Base-by-base conservation (phyloP, 768 basidiomycete genomes). In the Cystofilobasidium ferigula region DNA sequence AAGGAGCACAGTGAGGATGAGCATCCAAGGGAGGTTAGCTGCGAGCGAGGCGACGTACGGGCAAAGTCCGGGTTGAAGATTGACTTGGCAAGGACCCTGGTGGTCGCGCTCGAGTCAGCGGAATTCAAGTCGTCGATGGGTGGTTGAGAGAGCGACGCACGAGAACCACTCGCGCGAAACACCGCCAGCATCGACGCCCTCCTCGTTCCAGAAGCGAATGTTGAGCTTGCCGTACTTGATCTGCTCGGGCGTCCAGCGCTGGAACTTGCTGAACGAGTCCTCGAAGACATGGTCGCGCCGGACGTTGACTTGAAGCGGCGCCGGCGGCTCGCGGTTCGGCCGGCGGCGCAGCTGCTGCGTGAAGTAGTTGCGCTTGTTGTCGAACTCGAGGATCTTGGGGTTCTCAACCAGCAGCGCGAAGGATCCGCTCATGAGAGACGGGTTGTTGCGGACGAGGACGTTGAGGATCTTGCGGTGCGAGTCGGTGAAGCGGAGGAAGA, bases 151-250 rank as follows among this genome's bases (percentile, higher is more conserved):
- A 32, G n/a, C 28, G 26, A 67, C 66, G 38, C 30, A 67, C 67
- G 67, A 63, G 67, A 69, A 69, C 67, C 65, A 71, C 63, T 70
- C 71, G 67, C 94, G 83, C 10, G 95, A 95, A 40, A 99, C 89
- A 70, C 95, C 95, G 26, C 95, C 95, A 0, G 95, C 95, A 74
- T 99, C 95, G 26, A 99, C 90, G 60, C 95, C 95, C 73, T 98
- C 95, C 73, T 99, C 95, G 63, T 91, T 87, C 72, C 90, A 89
- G 69, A 95, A 99, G 60, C 92, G 86, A 65, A 97, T 85, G 73
- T 87, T 95, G 63, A 99, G 84, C 75, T 99, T 99, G 70, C 95
- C 94, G 73, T 89, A 86, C 77, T 98, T 98, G 79, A 99, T 89
- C 76, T 97, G 90, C 34, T 98, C 93, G 40, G 92, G 93, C 3